phyloP scores from a whole-genome alignment of 2,329 filamentous ascomycete genomes.

The Sporothrix variecibatus region DNA sequence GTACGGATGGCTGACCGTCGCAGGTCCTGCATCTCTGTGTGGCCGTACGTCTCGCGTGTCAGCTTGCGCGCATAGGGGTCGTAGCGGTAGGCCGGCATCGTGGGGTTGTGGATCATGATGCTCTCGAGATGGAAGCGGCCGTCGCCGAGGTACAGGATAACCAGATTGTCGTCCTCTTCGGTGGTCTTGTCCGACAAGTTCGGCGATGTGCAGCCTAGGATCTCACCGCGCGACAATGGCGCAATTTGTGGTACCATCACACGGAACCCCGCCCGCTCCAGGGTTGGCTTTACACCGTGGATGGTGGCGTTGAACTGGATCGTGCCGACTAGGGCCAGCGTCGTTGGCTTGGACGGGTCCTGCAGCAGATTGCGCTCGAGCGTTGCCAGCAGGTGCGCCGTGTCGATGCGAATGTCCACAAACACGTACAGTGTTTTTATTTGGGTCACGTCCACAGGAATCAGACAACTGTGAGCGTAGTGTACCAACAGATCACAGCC shows the following conservation, averaged over 20 bases:
- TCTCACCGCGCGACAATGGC: constrained; percentile 91
- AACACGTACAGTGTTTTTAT: constrained; percentile 98
- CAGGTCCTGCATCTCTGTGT: constrained; percentile 84
- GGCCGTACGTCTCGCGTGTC: constrained; percentile 87
- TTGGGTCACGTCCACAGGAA: constrained; percentile 93
- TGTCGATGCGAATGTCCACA: constrained; percentile 96
- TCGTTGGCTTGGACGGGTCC: constrained; percentile 82
- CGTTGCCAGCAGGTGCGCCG: constrained; percentile 79
- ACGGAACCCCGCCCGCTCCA: constrained; percentile 82
- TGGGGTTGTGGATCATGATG: constrained; percentile 98
- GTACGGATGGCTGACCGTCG: constrained; percentile 74
- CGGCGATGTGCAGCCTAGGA: constrained; percentile 94
- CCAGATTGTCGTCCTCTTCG: constrained; percentile 61
- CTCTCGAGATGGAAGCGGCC: constrained; percentile 95
- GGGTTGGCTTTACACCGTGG: constrained; percentile 74
- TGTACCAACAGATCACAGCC: constrained; percentile 94
- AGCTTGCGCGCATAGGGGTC: constrained; percentile 93
- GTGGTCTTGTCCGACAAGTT: constrained; percentile 40
- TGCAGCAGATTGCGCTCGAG: constrained; percentile 81
- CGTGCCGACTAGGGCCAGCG: constrained; percentile 89
- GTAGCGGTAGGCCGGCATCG: constrained; percentile 88
- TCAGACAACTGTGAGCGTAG: constrained; percentile 95
- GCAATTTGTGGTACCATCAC: constrained; percentile 89
- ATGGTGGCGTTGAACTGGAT: constrained; percentile 99
- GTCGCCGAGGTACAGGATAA: constrained; percentile 87